Conservation (phyloP, 805 yeast species). For the Zygoascus tannicola region DNA sequence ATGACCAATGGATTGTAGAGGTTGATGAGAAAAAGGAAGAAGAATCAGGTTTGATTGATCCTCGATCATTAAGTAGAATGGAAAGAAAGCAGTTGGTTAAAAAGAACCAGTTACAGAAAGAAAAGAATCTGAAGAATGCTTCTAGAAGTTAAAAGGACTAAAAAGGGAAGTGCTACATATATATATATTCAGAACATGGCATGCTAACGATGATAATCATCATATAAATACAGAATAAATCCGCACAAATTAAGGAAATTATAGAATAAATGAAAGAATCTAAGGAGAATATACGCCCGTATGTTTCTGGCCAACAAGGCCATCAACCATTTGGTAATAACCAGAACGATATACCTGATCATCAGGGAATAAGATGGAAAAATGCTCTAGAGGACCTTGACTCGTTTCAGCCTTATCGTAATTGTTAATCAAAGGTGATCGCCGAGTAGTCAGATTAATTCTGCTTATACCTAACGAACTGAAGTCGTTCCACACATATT, state of each 20-base stretch:
- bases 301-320: background rate
- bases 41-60: constrained; percentile 50
- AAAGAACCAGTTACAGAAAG: constrained; percentile 78
- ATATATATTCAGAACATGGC: too few relatives aligned
- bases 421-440: too few relatives aligned
- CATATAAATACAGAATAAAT: too few relatives aligned
- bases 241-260: too few relatives aligned
- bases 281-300: too few relatives aligned
- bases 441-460: too few relatives aligned
- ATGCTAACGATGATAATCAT: too few relatives aligned
- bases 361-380: background rate
- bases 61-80: constrained; percentile 69
- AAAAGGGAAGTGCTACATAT: too few relatives aligned
- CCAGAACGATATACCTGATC: background rate
- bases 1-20: constrained; percentile 93
- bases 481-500: constrained; percentile 13
- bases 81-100: constrained; percentile 79
- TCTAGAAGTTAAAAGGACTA: background rate
- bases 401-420: background rate
- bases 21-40: constrained; percentile 56
- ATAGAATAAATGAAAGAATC: too few relatives aligned
- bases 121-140: constrained; percentile 46
- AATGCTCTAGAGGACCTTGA: background rate
- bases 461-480: too few relatives aligned
- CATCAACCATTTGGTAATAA: background rate